Conservation (phyloP, 352 stramenopile genomes). For the Phytophthora europaea region DNA sequence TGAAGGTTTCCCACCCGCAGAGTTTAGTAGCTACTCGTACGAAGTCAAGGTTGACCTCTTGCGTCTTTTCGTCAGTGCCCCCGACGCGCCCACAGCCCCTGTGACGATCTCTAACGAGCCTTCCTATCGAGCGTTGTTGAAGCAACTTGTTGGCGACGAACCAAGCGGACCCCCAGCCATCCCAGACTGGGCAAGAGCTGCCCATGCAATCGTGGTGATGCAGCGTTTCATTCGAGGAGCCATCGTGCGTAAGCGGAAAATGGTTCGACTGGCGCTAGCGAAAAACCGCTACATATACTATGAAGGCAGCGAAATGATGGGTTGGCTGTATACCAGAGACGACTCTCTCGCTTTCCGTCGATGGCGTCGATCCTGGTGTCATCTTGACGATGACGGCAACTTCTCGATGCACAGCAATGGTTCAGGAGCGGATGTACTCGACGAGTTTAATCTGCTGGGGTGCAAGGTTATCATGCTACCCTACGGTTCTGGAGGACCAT, state of each 20-base stretch:
- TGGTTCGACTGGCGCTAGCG: constrained; percentile 65
- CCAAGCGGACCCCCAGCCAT: constrained; percentile 45
- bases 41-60: constrained; percentile 79
- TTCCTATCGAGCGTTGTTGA: constrained; percentile 79
- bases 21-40: constrained; percentile 71
- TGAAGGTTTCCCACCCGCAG: constrained; percentile 16
- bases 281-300: constrained; percentile 70
- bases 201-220: constrained; percentile 81
- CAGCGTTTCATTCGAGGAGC: constrained; percentile 85
- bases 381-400: constrained; percentile 73
- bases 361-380: constrained; percentile 87
- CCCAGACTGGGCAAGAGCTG: constrained; percentile 77
- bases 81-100: constrained; percentile 40
- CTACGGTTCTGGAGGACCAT: constrained; percentile 62
- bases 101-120: constrained; percentile 50
- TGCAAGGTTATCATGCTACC: constrained; percentile 78
- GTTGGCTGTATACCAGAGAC: constrained; percentile 87
- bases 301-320: constrained; percentile 73
- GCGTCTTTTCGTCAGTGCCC: constrained; percentile 76
- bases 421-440: constrained; percentile 68
- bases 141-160: constrained; percentile 82
- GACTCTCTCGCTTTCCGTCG: constrained; percentile 87
- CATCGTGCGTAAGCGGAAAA: constrained; percentile 72
- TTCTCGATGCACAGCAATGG: constrained; percentile 83
- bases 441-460: constrained; percentile 69